Evolutionary conservation across 2,329 filamentous ascomycete species (phyloP).

Genomic region (Sporothrix phasma): DNA sequence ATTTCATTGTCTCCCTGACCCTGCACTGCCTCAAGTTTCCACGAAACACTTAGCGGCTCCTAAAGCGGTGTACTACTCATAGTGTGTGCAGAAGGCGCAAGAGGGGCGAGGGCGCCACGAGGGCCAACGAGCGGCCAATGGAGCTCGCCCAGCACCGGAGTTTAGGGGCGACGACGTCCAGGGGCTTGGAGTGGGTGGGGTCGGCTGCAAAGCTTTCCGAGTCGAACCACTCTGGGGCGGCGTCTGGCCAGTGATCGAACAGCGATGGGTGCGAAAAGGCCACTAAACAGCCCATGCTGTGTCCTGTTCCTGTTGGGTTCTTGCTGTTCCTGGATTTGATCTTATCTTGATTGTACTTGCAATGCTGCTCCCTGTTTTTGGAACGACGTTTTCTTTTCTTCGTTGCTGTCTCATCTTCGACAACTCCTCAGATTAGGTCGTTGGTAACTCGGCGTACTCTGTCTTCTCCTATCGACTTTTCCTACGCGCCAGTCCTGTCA

Average conservation of each 20-base stretch:
- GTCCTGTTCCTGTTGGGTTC: background rate
- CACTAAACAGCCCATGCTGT: background rate
- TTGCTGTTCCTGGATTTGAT: conserved; percentile 15
- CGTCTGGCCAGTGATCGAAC: background rate
- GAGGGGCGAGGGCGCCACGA: background rate
- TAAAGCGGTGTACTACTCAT: background rate
- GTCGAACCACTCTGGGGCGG: conserved; percentile 10
- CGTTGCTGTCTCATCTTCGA: background rate
- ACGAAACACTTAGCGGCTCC: no score
- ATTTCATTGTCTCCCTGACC: no score
- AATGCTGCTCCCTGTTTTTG: background rate
- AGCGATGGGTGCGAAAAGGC: background rate
- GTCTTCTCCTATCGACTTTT: no score
- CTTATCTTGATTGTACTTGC: conserved; percentile 8
- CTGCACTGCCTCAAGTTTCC: no score
- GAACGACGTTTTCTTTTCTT: background rate
- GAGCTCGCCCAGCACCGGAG: background rate
- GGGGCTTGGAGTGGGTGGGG: conserved; percentile 2
- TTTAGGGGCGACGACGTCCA: background rate
- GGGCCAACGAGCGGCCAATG: background rate
- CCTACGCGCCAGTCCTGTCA: background rate
- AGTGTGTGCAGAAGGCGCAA: background rate
- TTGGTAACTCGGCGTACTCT: no score
- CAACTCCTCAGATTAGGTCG: background rate
- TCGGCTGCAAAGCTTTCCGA: conserved; percentile 14